phyloP scores from a whole-genome alignment of 1,284 basidiomycete species.

The Rhodotorula sp. region DNA sequence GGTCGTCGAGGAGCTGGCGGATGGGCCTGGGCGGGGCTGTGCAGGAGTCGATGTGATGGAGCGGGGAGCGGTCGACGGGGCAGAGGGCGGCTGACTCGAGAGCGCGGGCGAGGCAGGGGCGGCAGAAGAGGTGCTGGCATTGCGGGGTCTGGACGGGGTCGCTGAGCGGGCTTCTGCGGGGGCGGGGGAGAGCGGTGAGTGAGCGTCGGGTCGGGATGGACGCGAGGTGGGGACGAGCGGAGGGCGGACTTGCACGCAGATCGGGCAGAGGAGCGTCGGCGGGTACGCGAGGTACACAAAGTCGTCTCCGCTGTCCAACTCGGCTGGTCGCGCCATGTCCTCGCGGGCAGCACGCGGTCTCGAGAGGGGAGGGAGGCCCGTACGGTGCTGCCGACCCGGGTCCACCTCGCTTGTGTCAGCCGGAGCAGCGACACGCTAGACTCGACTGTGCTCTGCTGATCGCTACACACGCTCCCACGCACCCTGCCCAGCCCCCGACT shows the following conservation, averaged over 20 bases:
- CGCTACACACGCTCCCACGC: too few species aligned
- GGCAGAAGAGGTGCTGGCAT: constrained; percentile 33
- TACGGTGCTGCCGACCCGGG: too few species aligned
- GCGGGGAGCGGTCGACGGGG: constrained; percentile 35
- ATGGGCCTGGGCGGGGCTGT: constrained; percentile 33
- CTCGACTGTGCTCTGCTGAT: too few species aligned
- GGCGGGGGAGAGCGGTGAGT: not conserved
- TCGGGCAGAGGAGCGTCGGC: constrained; percentile 29
- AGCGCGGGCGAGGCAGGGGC: constrained; percentile 29
- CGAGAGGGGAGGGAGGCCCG: too few species aligned
- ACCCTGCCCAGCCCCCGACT: too few species aligned
- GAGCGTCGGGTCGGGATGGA: not conserved
- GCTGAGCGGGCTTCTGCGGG: constrained; percentile 5
- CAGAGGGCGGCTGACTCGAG: constrained; percentile 30
- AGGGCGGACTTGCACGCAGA: constrained; percentile 22
- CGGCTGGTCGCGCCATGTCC: too few species aligned
- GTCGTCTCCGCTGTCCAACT: constrained; percentile 12
- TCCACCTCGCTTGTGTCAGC: too few species aligned
- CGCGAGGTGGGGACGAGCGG: not conserved
- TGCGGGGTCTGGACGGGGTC: constrained; percentile 20
- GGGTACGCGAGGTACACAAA: constrained; percentile 2
- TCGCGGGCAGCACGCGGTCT: too few species aligned
- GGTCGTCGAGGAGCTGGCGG: constrained; percentile 34
- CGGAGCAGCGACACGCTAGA: too few species aligned
- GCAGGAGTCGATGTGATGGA: constrained; percentile 2